Evolutionary conservation across 2,329 filamentous ascomycete species (phyloP).

Genomic region (Zalaria obscura): DNA sequence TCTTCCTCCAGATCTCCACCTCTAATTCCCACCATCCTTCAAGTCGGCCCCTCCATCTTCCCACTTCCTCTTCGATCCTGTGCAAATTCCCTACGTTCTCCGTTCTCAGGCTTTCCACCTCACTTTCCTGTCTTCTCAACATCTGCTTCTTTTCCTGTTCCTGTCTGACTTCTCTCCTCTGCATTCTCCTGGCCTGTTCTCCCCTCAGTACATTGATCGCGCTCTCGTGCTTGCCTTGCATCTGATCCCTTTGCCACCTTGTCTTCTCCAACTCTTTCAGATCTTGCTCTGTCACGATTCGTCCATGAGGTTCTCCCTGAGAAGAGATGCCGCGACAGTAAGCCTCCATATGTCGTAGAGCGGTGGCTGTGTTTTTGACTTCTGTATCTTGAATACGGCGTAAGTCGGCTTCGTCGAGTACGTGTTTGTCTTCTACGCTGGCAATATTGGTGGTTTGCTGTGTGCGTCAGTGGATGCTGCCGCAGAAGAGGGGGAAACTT

Average conservation of each 20-base stretch:
- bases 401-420: slow-evolving; percentile 27
- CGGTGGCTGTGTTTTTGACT: slow-evolving; percentile 27
- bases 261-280: slow-evolving; percentile 28
- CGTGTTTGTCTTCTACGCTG: slow-evolving; percentile 29
- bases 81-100: slow-evolving; percentile 2
- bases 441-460: slow-evolving; percentile 24
- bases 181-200: slow-evolving; percentile 26
- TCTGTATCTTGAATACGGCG: slow-evolving; percentile 26
- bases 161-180: slow-evolving; percentile 22
- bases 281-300: slow-evolving; percentile 30
- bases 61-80: slow-evolving; percentile 2
- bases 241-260: slow-evolving; percentile 20
- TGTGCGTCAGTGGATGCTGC: slow-evolving; percentile 4
- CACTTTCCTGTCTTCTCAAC: slow-evolving; percentile 17
- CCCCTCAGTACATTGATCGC: slow-evolving; percentile 33
- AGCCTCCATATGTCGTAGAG: slow-evolving; percentile 32
- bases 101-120: slow-evolving; percentile 8
- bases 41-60: slow-evolving; percentile 1
- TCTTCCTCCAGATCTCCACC: slow-evolving; percentile 7
- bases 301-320: slow-evolving; percentile 15
- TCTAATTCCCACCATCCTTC: slow-evolving; percentile 7
- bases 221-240: slow-evolving; percentile 27
- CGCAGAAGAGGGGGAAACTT: background rate
- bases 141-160: slow-evolving; percentile 24
- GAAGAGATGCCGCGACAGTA: slow-evolving; percentile 27